phyloP scores from a whole-genome alignment of 2,329 filamentous ascomycete genomes.

The Madurella fahalii region DNA sequence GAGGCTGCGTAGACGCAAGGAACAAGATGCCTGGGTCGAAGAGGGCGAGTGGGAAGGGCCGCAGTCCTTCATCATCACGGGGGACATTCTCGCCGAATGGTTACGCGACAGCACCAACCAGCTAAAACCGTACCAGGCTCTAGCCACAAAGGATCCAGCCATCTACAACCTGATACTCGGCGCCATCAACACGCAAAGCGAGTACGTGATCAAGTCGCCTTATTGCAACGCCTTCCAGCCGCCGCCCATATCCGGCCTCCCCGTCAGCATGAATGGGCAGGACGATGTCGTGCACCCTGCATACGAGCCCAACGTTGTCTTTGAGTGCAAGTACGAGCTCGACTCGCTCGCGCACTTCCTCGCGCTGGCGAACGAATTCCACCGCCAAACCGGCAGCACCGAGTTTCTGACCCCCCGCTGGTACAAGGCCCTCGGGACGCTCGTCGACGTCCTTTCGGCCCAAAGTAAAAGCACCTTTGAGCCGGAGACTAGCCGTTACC shows the following conservation, averaged over 20 bases:
- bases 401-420: slow-evolving; percentile 77
- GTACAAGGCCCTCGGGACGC: slow-evolving; percentile 69
- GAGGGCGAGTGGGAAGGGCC: slow-evolving; percentile 72
- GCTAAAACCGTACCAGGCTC: slow-evolving; percentile 78
- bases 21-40: slow-evolving; percentile 31
- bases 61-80: slow-evolving; percentile 89
- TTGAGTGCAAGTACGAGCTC: slow-evolving; percentile 98
- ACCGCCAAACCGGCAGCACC: slow-evolving; percentile 71
- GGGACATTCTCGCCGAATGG: slow-evolving; percentile 92
- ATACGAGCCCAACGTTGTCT: slow-evolving; percentile 81
- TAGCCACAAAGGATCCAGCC: slow-evolving; percentile 75
- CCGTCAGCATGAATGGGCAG: slow-evolving; percentile 71
- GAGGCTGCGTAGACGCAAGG: slow-evolving; percentile 29
- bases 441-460: slow-evolving; percentile 69
- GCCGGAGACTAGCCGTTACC: slow-evolving; percentile 57
- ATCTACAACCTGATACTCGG: slow-evolving; percentile 81
- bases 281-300: slow-evolving; percentile 78
- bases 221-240: slow-evolving; percentile 99
- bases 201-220: slow-evolving; percentile 89
- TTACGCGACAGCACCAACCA: slow-evolving; percentile 89
- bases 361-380: slow-evolving; percentile 78
- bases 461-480: slow-evolving; percentile 82
- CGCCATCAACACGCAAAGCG: slow-evolving; percentile 92
- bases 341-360: slow-evolving; percentile 94
- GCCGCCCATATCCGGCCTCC: slow-evolving; percentile 74